Evolutionary conservation across 768 basidiomycete genomes (phyloP).

Genomic region (Mycena rebaudengoi): DNA sequence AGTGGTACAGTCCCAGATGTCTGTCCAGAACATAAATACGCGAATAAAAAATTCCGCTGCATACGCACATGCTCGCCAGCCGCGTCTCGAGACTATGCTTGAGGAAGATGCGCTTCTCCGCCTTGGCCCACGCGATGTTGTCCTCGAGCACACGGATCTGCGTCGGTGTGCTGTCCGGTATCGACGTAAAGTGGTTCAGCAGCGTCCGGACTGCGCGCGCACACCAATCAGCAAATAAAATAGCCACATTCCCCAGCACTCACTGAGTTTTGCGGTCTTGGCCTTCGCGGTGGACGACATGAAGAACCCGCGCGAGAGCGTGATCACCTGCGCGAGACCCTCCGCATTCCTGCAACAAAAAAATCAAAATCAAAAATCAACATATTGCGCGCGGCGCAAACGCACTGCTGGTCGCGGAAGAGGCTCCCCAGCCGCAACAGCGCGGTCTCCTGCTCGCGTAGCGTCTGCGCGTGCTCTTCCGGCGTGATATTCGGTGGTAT

Average conservation of each 20-base stretch:
- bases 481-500: slow-evolving; percentile 35
- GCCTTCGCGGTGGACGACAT: slow-evolving; percentile 97
- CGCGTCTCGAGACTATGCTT: slow-evolving; percentile 94
- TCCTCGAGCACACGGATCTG: slow-evolving; percentile 90
- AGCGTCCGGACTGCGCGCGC: slow-evolving; percentile 81
- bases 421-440: slow-evolving; percentile 87
- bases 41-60: no score
- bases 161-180: slow-evolving; percentile 75
- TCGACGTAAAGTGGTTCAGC: slow-evolving; percentile 86
- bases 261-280: slow-evolving; percentile 96
- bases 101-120: slow-evolving; percentile 93
- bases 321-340: slow-evolving; percentile 88
- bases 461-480: slow-evolving; percentile 59
- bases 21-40: slow-evolving; percentile 40
- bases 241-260: slow-evolving; percentile 31
- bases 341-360: slow-evolving; percentile 71
- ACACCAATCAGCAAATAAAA: neutral
- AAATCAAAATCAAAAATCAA: neutral
- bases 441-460: slow-evolving; percentile 86
- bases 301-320: slow-evolving; percentile 82
- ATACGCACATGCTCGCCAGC: slow-evolving; percentile 76
- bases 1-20: slow-evolving; percentile 79
- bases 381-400: slow-evolving; percentile 11
- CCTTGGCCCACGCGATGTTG: slow-evolving; percentile 92
- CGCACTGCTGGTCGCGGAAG: slow-evolving; percentile 86